Percentiles rank a stretch among this genome's conserved stretches.
These are phyloP conservation scores for Cadophora luteo-olivacea DNA, from an alignment of 2,329 filamentous ascomycete species.

Conservation along the genomic window DNA sequence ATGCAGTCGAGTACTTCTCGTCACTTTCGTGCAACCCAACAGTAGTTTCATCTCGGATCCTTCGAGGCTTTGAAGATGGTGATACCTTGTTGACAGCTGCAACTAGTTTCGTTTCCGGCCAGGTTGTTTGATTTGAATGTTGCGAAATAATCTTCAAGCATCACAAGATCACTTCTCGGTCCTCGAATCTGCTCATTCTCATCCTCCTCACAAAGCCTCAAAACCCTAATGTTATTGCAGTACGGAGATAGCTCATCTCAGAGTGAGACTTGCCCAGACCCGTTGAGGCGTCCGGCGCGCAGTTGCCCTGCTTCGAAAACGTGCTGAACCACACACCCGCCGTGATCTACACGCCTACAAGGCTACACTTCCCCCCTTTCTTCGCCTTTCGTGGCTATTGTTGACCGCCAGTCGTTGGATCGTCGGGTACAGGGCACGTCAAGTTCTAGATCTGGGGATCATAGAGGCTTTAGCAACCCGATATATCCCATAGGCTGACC, in stretches of 20 bases:
- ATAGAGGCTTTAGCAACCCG: background rate
- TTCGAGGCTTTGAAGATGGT: background rate
- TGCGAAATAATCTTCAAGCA: background rate
- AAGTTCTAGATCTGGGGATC: background rate
- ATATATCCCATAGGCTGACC: background rate
- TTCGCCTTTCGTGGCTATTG: background rate
- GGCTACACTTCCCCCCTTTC: background rate
- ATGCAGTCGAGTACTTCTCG: background rate
- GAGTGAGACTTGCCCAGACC: background rate
- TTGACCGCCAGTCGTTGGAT: slow-evolving; percentile 9
- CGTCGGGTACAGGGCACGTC: background rate
- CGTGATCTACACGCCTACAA: slow-evolving; percentile 4
- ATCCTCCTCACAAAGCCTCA: background rate
- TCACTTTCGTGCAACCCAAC: background rate
- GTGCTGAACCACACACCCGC: background rate
- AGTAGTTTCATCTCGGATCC: slow-evolving; percentile 4
- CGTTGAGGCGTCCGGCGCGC: background rate
- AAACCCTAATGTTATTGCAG: background rate
- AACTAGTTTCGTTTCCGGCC: background rate
- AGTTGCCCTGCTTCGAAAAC: slow-evolving; percentile 1
- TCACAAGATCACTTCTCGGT: background rate
- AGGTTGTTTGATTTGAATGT: background rate
- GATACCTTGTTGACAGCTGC: background rate
- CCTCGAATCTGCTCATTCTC: background rate
- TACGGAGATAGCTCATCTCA: background rate